Percentiles rank a stretch among this genome's conserved stretches.
These are phyloP conservation scores for Lobosporangium transversale DNA, from an alignment of 192 early-diverging fungal genomes.

Conservation along the genomic window DNA sequence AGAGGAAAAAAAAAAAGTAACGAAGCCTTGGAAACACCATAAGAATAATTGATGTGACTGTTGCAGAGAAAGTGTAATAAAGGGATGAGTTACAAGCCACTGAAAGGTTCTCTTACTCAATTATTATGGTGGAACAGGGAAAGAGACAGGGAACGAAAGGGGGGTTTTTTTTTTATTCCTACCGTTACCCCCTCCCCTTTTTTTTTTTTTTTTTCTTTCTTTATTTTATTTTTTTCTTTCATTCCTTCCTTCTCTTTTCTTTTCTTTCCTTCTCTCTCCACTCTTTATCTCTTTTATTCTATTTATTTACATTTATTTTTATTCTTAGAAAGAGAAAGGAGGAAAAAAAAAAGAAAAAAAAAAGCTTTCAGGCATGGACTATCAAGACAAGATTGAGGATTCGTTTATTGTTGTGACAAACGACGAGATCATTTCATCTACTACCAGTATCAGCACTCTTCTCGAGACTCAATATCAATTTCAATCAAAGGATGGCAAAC, in stretches of 20 bases:
- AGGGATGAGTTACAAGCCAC: too few species aligned
- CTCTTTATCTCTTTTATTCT: too few species aligned
- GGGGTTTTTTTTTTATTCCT: not conserved
- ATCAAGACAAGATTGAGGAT: constrained; percentile 14
- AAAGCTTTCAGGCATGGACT: constrained; percentile 13
- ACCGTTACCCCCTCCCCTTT: not conserved
- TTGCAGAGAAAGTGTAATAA: not conserved
- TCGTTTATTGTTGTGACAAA: constrained; percentile 20
- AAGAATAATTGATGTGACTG: not conserved
- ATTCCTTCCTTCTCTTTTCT: not conserved
- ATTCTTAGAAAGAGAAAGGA: too few species aligned
- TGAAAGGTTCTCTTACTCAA: too few species aligned
- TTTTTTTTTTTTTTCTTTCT: not conserved
- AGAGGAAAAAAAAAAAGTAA: not conserved
- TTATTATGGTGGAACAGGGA: too few species aligned
- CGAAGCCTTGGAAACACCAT: not conserved
- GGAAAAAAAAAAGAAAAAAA: too few species aligned
- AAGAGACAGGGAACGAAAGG: too few species aligned
- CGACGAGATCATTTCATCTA: constrained; percentile 6
- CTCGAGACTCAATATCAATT: too few species aligned
- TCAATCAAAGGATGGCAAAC: not conserved
- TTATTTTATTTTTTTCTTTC: not conserved
- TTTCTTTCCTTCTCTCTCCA: not conserved
- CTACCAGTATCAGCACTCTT: not conserved
- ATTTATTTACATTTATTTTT: too few species aligned